phyloP scores from a whole-genome alignment of 2,329 filamentous ascomycete genomes.

The Ceratocystis ficicola region DNA sequence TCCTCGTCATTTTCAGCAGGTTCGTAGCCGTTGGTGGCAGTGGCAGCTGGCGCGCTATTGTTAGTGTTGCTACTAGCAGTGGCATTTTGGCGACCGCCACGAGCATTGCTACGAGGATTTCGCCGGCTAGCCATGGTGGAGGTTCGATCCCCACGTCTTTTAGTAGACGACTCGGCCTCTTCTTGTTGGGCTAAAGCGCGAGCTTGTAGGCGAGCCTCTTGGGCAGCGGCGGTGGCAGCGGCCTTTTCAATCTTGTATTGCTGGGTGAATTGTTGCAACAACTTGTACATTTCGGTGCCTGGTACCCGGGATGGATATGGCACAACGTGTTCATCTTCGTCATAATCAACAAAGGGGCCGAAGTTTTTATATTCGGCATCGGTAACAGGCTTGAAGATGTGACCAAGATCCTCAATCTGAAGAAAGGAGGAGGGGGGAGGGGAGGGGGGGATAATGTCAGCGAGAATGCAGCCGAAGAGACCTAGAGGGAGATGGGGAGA shows the following conservation, averaged over 20 bases:
- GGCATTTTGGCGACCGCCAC: conserved; percentile 21
- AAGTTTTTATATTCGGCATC: conserved; percentile 37
- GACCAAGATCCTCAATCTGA: conserved; percentile 35
- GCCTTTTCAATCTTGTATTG: conserved; percentile 30
- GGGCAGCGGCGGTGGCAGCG: conserved; percentile 23
- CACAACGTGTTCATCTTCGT: conserved; percentile 33
- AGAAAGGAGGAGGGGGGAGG: conserved; percentile 24
- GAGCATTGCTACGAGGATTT: conserved; percentile 34
- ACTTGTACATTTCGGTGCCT: conserved; percentile 35
- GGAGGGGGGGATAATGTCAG: conserved; percentile 13
- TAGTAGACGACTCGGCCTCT: conserved; percentile 16
- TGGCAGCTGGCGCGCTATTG: conserved; percentile 22
- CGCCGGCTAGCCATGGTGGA: conserved; percentile 28
- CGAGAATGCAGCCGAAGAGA: not conserved
- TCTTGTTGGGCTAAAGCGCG: conserved; percentile 16
- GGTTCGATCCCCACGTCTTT: conserved; percentile 18
- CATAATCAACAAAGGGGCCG: conserved; percentile 33
- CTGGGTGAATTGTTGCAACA: conserved; percentile 28
- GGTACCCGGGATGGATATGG: conserved; percentile 36
- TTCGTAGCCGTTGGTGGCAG: conserved; percentile 17
- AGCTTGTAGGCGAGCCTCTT: conserved; percentile 21
- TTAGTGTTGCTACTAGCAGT: conserved; percentile 24
- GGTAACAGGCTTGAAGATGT: conserved; percentile 36
- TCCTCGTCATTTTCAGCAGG: conserved; percentile 23
- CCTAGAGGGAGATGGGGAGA: conserved; percentile 6